Base-by-base conservation (phyloP, 208 protist genomes). In the Crithidia thermophila region DNA sequence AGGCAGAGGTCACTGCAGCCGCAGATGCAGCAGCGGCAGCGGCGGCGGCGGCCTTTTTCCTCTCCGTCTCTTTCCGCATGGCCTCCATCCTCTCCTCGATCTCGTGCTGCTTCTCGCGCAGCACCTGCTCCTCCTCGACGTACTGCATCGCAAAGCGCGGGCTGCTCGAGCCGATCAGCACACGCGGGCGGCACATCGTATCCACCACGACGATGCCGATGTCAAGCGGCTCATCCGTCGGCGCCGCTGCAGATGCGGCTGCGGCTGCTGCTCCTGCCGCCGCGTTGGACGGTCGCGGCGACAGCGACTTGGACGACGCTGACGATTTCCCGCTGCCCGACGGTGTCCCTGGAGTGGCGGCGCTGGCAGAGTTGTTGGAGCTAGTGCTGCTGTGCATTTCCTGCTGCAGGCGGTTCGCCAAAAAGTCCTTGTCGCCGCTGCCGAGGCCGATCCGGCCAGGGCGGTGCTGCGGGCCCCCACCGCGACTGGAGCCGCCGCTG, bases 121-220 rank as follows among this genome's bases (percentile, higher is more conserved):
- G 50, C 14, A 43, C 11, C 27, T 52, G 28, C 52, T 79, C 64
- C 50, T 87, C 63, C 57, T 59, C 56, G 39, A 39, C 46, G 46
- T 71, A 71, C 71, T 84, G 77, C 30, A 36, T 21, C 4, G 56
- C 63, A 56, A 82, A 83, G 62, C 77, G 62, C 3, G 57, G 36
- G 61, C 72, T 72, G 31, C 45, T 49, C 5, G 79, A 65, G 68
- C 73, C 61, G 55, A 90, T 66, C 34, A 90, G 65, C 23, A 88
- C 72, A 13, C 82, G 78, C 9, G 78, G 77, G n/a, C 71, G 70
- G 51, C 79, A 82, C 61, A 71, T 62, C 36, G 79, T 70, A 61
- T 88, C 82, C 42, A 83, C 70, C 30, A 88, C 84, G 4, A 90
- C 72, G 33, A 90, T 90, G 40, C 81, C 79, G 8, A 90, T 74